phyloP scores from a whole-genome alignment of 495 filamentous ascomycete genomes.

The Penicillium silybi region DNA sequence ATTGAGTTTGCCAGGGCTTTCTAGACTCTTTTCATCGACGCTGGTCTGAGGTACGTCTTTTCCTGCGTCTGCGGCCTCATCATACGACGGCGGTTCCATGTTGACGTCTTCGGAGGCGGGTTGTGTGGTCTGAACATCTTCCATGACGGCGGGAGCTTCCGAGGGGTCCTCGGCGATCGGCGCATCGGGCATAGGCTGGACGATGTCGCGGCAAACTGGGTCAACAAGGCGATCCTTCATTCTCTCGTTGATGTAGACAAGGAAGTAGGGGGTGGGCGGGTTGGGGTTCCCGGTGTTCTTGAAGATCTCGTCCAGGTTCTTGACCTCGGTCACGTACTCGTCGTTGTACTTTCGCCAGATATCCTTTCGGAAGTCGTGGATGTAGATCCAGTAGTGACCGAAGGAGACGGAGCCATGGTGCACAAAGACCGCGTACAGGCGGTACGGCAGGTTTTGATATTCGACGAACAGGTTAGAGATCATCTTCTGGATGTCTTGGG shows the following conservation, averaged over 20 bases:
- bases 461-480: constrained; percentile 62
- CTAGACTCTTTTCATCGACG: background rate
- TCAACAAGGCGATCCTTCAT: constrained; percentile 60
- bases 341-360: constrained; percentile 97
- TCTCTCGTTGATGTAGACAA: constrained; percentile 73
- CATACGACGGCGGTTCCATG: constrained; percentile 31
- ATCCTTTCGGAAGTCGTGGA: constrained; percentile 75
- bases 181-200: constrained; percentile 17
- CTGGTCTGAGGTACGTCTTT: background rate
- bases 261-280: constrained; percentile 77
- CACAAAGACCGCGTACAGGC: constrained; percentile 88
- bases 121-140: constrained; percentile 17
- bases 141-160: constrained; percentile 11
- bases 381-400: constrained; percentile 97
- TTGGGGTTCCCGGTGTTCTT: constrained; percentile 54
- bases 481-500: constrained; percentile 45
- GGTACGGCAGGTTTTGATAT: constrained; percentile 60
- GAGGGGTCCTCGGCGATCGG: background rate
- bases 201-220: constrained; percentile 49
- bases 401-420: constrained; percentile 68
- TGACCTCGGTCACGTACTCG: constrained; percentile 67
- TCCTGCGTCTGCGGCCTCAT: constrained; percentile 18
- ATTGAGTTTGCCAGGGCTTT: background rate
- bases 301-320: constrained; percentile 60
- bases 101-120: constrained; percentile 19